Evolutionary conservation across 2,329 filamentous ascomycete species (phyloP).

Genomic region (Epichloe typhina): DNA sequence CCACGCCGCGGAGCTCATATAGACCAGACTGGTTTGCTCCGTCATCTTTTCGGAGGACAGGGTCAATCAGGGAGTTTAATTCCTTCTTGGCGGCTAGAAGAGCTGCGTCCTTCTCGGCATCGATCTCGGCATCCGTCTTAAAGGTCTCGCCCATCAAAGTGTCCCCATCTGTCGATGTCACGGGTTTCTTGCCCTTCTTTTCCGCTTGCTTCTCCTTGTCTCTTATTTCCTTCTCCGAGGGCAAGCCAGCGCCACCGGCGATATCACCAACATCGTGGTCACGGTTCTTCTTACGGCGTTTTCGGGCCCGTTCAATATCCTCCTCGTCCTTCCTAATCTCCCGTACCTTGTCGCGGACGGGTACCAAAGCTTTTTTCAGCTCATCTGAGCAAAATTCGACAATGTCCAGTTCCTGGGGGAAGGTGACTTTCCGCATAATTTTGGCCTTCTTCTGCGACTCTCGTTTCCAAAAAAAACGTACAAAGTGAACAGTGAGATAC

Average conservation of each 20-base stretch:
- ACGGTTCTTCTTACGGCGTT: constrained; percentile 65
- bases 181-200: constrained; percentile 24
- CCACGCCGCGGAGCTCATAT: constrained; percentile 86
- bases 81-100: constrained; percentile 79
- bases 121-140: constrained; percentile 90
- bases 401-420: constrained; percentile 81
- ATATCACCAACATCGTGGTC: constrained; percentile 33
- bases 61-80: constrained; percentile 63
- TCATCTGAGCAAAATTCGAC: constrained; percentile 94
- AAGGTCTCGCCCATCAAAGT: constrained; percentile 63
- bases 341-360: constrained; percentile 90
- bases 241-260: constrained; percentile 31
- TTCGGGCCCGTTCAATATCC: constrained; percentile 81
- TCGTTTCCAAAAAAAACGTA: constrained; percentile 98
- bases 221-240: constrained; percentile 37
- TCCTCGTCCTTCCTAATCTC: constrained; percentile 91
- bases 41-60: constrained; percentile 60
- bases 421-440: constrained; percentile 98
- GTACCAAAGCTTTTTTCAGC: constrained; percentile 69
- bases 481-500: constrained; percentile 92
- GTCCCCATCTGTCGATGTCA: constrained; percentile 43
- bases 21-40: constrained; percentile 87
- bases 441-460: constrained; percentile 97
- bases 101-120: constrained; percentile 66
- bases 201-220: constrained; percentile 35